phyloP scores from a whole-genome alignment of 352 stramenopile species.

The Phytophthora chlamydospora region DNA sequence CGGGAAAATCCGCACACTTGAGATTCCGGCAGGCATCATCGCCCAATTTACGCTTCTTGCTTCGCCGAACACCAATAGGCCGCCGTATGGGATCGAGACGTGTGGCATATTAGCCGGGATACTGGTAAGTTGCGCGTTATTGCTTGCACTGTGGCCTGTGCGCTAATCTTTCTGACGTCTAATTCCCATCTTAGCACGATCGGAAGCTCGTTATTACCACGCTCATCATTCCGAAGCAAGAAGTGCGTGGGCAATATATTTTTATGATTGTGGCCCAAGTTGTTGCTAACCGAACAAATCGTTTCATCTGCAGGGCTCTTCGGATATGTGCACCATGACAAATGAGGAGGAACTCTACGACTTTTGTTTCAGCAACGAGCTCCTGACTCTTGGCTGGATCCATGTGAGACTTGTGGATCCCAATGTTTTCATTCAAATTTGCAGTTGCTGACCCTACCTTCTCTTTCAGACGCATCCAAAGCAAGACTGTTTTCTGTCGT shows the following conservation, averaged over 20 bases:
- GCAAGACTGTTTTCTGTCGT: conserved; percentile 91
- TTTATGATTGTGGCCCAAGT: not conserved
- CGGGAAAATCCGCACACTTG: conserved; percentile 63
- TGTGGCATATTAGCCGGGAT: conserved; percentile 89
- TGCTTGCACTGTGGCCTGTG: not conserved
- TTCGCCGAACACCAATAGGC: conserved; percentile 75
- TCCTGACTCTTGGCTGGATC: conserved; percentile 93
- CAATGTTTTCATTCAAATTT: not conserved
- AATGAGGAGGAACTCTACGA: conserved; percentile 90
- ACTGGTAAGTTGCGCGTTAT: conserved; percentile 45
- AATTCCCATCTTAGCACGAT: conserved; percentile 43
- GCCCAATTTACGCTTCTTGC: conserved; percentile 80
- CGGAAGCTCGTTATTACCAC: conserved; percentile 74
- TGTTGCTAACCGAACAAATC: not conserved
- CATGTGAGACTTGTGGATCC: conserved; percentile 55
- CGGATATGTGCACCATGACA: conserved; percentile 87
- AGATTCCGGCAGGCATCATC: conserved; percentile 79
- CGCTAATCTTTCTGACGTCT: conserved; percentile 1
- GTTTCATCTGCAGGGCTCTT: conserved; percentile 60
- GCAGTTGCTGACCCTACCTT: conserved; percentile 1
- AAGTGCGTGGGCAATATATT: conserved; percentile 40
- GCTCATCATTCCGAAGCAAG: conserved; percentile 89
- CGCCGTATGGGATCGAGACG: conserved; percentile 88
- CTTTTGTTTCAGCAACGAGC: conserved; percentile 84
- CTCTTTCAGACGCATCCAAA: conserved; percentile 77